Percentiles rank a stretch among this genome's conserved stretches.
These are phyloP conservation scores for Verticillium klebahnii DNA, from an alignment of 2,329 filamentous ascomycete species.

Conservation along the genomic window DNA sequence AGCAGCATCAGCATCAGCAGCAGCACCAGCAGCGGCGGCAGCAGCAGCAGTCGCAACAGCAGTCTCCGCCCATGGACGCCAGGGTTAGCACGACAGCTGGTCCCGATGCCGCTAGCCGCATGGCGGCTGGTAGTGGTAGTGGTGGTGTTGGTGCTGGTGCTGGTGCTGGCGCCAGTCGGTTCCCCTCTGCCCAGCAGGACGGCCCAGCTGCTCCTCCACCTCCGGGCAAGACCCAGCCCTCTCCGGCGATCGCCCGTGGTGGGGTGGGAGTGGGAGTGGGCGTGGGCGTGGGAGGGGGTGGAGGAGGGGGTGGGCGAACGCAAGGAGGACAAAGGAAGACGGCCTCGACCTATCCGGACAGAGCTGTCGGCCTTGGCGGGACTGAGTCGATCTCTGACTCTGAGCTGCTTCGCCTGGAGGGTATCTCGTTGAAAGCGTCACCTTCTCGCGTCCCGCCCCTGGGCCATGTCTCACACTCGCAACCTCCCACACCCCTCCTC, in stretches of 20 bases:
- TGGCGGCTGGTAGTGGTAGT: slow-evolving; percentile 7
- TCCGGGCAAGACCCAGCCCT: slow-evolving; percentile 4
- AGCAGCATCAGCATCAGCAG: background rate
- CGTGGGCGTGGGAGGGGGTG: background rate
- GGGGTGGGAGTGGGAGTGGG: background rate
- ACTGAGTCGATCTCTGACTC: slow-evolving; percentile 40
- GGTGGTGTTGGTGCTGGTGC: background rate
- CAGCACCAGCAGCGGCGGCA: background rate
- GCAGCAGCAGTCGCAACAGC: background rate
- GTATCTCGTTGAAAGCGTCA: slow-evolving; percentile 36
- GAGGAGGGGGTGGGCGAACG: background rate
- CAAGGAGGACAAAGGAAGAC: slow-evolving; percentile 12
- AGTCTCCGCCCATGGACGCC: slow-evolving; percentile 7
- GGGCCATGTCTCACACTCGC: slow-evolving; percentile 13
- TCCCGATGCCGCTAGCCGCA: slow-evolving; percentile 11
- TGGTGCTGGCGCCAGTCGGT: background rate
- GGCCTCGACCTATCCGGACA: slow-evolving; percentile 12
- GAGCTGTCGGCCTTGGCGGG: slow-evolving; percentile 9
- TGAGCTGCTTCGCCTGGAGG: slow-evolving; percentile 40
- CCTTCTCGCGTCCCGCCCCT: slow-evolving; percentile 16
- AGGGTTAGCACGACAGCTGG: slow-evolving; percentile 12
- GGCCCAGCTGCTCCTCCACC: background rate
- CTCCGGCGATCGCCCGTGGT: slow-evolving; percentile 11
- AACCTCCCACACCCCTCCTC: slow-evolving; percentile 18
- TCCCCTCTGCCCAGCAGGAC: background rate